These are phyloP conservation scores for Phanerochaete carnosa DNA, from an alignment of 768 basidiomycete species.

Conservation along the genomic window DNA sequence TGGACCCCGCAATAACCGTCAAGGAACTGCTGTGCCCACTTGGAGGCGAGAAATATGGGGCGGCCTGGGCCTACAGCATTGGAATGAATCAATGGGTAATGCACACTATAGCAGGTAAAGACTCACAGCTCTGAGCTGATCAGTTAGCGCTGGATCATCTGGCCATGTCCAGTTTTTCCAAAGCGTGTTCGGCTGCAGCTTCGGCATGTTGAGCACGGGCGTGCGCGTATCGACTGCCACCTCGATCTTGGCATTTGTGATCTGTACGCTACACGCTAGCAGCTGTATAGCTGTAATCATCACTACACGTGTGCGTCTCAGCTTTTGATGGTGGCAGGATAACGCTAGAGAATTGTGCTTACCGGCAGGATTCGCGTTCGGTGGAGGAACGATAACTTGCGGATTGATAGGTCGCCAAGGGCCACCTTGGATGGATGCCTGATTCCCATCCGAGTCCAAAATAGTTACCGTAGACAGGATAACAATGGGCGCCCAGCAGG, in stretches of 20 bases:
- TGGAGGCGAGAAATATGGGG: background rate
- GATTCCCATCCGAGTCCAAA: background rate
- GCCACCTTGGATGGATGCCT: background rate
- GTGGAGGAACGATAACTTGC: background rate
- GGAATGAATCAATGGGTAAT: background rate
- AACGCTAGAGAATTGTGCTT: too few relatives aligned
- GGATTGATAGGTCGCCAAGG: background rate
- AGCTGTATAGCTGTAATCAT: background rate
- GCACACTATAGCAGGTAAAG: background rate
- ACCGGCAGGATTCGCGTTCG: background rate
- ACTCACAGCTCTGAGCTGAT: background rate
- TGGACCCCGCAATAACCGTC: background rate
- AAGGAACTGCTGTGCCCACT: background rate
- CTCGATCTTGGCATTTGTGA: background rate
- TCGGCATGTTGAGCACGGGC: background rate
- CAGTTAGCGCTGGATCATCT: background rate
- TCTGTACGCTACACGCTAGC: background rate
- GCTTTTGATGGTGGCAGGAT: too few relatives aligned
- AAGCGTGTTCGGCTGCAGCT: background rate
- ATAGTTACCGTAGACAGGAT: background rate
- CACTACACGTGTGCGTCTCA: background rate
- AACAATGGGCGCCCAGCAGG: background rate
- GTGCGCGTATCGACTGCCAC: background rate
- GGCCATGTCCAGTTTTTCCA: constrained; percentile 1
- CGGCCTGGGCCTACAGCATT: background rate